Conservation (phyloP, 768 basidiomycete genomes). For the Plicaturopsis crispa region DNA sequence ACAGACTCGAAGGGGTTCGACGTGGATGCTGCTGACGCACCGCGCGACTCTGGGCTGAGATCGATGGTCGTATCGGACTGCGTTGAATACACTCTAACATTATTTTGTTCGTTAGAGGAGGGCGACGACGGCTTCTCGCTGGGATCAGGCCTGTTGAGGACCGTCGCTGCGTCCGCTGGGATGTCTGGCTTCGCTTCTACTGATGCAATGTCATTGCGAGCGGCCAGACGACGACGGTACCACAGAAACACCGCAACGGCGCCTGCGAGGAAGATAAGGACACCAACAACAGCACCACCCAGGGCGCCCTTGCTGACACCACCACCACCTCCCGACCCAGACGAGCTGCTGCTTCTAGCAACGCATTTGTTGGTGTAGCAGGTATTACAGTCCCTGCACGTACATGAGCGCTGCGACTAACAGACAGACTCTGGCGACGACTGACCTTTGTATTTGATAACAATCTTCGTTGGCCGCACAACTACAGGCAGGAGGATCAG, state of each 20-base stretch:
- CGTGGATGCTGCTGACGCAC: conserved; percentile 18
- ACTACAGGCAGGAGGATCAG: conserved; percentile 41
- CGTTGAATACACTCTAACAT: conserved; percentile 40
- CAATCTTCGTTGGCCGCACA: conserved; percentile 53
- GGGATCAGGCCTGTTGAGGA: conserved; percentile 79
- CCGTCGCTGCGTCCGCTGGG: conserved; percentile 69
- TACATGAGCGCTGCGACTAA: conserved; percentile 1
- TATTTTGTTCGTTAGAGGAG: conserved; percentile 26
- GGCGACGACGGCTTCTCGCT: conserved; percentile 47
- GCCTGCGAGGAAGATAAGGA: conserved; percentile 49
- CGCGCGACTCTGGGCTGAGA: conserved; percentile 46
- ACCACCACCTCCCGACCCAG: conserved; percentile 16
- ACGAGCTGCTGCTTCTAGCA: conserved; percentile 13
- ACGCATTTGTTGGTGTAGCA: conserved; percentile 53
- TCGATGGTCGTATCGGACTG: conserved; percentile 48
- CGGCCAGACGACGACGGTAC: conserved; percentile 52
- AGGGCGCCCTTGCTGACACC: conserved; percentile 63
- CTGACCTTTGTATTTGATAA: conserved; percentile 52
- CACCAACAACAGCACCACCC: conserved; percentile 66
- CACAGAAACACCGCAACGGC: conserved; percentile 47
- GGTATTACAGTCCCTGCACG: conserved; percentile 45
- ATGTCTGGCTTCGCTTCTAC: conserved; percentile 46
- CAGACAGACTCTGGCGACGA: conserved; percentile 9
- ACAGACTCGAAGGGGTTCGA: conserved; percentile 15
- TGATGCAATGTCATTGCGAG: conserved; percentile 24